Evolutionary conservation across 75 land plant species (phyloP).

Genomic region (Pseudotsuga menziesii): DNA sequence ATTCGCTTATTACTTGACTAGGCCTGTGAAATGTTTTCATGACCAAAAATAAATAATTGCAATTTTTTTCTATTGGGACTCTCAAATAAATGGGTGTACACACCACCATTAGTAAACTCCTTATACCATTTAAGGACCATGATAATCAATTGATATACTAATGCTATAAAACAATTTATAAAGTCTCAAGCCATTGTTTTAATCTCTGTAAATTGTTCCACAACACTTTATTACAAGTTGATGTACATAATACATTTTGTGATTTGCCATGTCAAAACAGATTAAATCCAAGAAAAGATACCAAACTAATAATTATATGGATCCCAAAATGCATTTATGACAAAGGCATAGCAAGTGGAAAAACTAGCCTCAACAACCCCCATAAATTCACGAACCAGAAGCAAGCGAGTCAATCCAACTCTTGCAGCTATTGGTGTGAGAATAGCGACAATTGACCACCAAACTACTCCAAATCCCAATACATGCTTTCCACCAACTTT

Average conservation of each 20-base stretch:
- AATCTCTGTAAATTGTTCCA: background rate
- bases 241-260: background rate
- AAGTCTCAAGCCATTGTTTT: background rate
- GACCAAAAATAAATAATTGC: too few relatives aligned
- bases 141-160: background rate
- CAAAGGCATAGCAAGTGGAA: background rate
- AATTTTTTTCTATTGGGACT: too few relatives aligned
- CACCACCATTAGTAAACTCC: background rate
- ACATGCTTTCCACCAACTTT: conserved; percentile 87
- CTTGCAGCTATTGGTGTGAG: conserved; percentile 89
- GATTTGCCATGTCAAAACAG: background rate
- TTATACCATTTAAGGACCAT: background rate
- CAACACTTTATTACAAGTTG: background rate
- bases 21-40: too few relatives aligned
- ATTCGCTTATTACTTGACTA: too few relatives aligned
- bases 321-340: background rate
- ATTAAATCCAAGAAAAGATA: background rate
- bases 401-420: conserved; percentile 76
- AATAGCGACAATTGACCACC: conserved; percentile 93
- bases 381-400: conserved; percentile 91
- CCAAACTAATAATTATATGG: background rate
- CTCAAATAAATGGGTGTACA: background rate
- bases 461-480: conserved; percentile 89
- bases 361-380: conserved; percentile 89
- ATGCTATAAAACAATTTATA: background rate